These are phyloP conservation scores for Cutaneotrichosporon cyanovorans DNA, from an alignment of 1,284 basidiomycete species.

Conservation along the genomic window DNA sequence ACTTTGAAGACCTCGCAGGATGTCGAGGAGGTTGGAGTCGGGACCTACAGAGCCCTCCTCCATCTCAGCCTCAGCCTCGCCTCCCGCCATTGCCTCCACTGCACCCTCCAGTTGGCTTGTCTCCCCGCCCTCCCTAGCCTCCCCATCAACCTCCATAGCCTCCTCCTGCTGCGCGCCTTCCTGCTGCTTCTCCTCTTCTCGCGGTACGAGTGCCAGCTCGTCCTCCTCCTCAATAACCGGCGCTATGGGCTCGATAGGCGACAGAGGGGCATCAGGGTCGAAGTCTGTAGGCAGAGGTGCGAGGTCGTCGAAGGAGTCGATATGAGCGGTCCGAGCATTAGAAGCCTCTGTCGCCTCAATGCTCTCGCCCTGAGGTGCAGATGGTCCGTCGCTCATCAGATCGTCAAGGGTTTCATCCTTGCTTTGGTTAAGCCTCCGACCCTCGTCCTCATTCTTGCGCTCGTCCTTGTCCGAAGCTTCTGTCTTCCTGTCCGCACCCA, in stretches of 20 bases:
- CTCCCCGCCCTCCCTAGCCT: too few relatives aligned
- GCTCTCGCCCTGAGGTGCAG: too few relatives aligned
- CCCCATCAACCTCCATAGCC: neutral
- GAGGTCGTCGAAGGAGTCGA: constrained; percentile 7
- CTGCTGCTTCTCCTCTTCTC: constrained; percentile 1
- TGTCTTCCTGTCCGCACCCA: too few relatives aligned
- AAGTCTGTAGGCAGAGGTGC: constrained; percentile 12
- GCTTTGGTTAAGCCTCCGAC: too few relatives aligned
- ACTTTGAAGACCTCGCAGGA: neutral
- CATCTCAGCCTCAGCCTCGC: too few relatives aligned
- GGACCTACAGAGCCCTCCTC: neutral
- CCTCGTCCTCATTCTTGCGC: too few relatives aligned
- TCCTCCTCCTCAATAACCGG: constrained; percentile 13
- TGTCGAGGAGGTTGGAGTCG: neutral
- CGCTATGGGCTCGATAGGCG: neutral
- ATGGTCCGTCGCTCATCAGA: too few relatives aligned
- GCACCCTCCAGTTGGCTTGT: too few relatives aligned
- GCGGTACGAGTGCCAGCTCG: constrained; percentile 8
- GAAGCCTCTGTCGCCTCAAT: too few relatives aligned
- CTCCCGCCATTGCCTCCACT: neutral
- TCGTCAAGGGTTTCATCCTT: too few relatives aligned
- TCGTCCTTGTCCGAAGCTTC: too few relatives aligned
- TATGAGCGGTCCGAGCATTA: too few relatives aligned
- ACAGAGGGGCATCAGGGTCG: constrained; percentile 10
- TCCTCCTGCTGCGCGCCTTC: neutral